Evolutionary conservation across 1,284 basidiomycete genomes (phyloP).

Genomic region (Cryptococcus hybrid): DNA sequence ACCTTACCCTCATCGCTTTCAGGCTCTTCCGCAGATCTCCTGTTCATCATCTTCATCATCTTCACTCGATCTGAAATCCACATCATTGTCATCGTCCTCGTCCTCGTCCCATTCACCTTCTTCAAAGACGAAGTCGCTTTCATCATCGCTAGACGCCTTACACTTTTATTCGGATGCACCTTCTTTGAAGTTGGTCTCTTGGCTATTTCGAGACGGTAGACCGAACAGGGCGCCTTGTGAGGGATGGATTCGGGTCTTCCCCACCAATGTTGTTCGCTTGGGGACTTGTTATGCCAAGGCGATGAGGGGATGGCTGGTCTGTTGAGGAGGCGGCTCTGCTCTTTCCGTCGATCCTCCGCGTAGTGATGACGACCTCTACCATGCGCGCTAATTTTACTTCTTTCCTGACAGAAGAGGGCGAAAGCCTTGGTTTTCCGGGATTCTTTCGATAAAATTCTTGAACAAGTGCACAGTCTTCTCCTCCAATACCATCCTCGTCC

Average conservation of each 20-base stretch:
- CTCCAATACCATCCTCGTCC: conserved; percentile 32
- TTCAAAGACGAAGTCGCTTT: conserved; percentile 29
- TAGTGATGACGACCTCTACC: not conserved
- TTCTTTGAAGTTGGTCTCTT: not conserved
- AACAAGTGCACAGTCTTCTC: conserved; percentile 45
- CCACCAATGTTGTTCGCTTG: no score
- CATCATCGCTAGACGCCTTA: conserved; percentile 18
- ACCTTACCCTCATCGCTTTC: conserved; percentile 22
- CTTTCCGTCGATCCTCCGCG: not conserved
- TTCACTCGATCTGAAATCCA: conserved; percentile 16
- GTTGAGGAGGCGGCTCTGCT: not conserved
- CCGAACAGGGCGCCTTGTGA: not conserved
- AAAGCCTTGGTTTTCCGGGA: conserved; percentile 20
- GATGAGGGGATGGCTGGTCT: not conserved
- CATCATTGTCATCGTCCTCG: conserved; percentile 8
- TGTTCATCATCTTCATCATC: conserved; percentile 10
- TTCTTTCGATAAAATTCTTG: conserved; percentile 28
- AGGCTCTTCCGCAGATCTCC: conserved; percentile 19
- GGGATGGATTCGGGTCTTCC: no score
- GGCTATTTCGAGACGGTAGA: not conserved
- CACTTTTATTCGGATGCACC: conserved; percentile 14
- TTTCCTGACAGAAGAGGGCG: not conserved
- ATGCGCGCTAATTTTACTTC: not conserved
- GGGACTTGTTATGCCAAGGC: not conserved
- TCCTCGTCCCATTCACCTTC: conserved; percentile 17